A percentile compares a stretch with the other conserved stretches of the same genome.
Evolutionary conservation across 2,329 filamentous ascomycete species (phyloP).

Genomic region (Phialocephala sp.): DNA sequence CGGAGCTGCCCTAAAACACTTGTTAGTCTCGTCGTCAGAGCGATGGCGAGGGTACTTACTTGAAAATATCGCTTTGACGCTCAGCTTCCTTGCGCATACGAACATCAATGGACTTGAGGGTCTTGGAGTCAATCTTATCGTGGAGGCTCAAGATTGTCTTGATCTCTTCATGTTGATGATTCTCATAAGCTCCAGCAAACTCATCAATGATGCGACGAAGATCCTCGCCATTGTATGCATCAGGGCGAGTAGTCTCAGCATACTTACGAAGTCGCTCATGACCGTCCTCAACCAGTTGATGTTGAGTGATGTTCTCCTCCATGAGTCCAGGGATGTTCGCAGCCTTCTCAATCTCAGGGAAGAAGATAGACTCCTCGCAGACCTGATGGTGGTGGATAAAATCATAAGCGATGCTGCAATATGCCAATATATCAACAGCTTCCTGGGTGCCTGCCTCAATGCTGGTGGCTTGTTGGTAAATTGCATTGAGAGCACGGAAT

Average conservation of each 20-base stretch:
- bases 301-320: slow-evolving; percentile 44
- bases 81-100: slow-evolving; percentile 29
- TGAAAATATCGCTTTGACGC: slow-evolving; percentile 36
- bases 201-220: slow-evolving; percentile 36
- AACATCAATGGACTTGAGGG: slow-evolving; percentile 31
- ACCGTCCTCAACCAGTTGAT: slow-evolving; percentile 43
- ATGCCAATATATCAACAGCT: slow-evolving; percentile 41
- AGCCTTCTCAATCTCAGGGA: slow-evolving; percentile 45
- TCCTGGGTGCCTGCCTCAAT: slow-evolving; percentile 37
- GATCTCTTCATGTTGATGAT: slow-evolving; percentile 43
- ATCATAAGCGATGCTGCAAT: slow-evolving; percentile 42
- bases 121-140: slow-evolving; percentile 27
- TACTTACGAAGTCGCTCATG: slow-evolving; percentile 41
- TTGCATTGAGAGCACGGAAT: slow-evolving; percentile 43
- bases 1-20: slow-evolving; percentile 32
- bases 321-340: slow-evolving; percentile 42
- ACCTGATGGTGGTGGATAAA: slow-evolving; percentile 46
- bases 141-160: slow-evolving; percentile 37
- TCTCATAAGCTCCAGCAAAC: slow-evolving; percentile 35
- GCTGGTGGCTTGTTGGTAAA: slow-evolving; percentile 43
- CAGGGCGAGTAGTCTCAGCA: slow-evolving; percentile 31
- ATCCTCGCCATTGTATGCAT: slow-evolving; percentile 37
- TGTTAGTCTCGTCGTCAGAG: not conserved
- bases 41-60: slow-evolving; percentile 22
- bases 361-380: slow-evolving; percentile 44